Base-by-base conservation (phyloP, 768 basidiomycete species). In the Mycena venus region DNA sequence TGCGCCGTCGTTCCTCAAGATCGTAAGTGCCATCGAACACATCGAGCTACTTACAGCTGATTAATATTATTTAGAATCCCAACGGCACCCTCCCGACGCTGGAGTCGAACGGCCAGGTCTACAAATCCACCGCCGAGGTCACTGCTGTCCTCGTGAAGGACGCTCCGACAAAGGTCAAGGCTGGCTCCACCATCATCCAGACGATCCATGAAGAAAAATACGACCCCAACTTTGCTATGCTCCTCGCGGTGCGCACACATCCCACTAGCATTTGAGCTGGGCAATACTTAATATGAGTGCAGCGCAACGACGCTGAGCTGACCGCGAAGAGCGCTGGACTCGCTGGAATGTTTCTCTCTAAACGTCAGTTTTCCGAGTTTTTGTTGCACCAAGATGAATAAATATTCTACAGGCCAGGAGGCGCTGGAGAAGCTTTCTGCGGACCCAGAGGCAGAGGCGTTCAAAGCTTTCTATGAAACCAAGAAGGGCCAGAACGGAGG, bases 181-280 rank as follows among this genome's bases (percentile, higher is more conserved):
- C 80, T 7, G 84, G 86, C 19, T 78, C 81, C 21, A 77, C 86
- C n/a, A 70, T 85, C 64, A 83, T 87, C 73, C 79, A 79, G 42
- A 84, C 77, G 65, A 78, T 90, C 29, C 89, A 91, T 76, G 84
- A 85, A 36, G 85, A 87, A 40, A 82, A 79, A 42, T 79, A 85
- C 62, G 89, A 91, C 77, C 89, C 89, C 64, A 91, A 91, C 84
- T 88, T 90, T 74, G 83, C 86, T n/a, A 58, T 87, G 31, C 70
- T 87, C 25, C 82, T 85, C 4, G 79, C 83, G 38, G 88, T 88
- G 77, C 75, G 84, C 74, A 2, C n/a, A 25, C 19, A 25, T 31
- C n/a, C 38, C 23, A 14, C 44, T 44, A 25, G 36, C 19, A 2
- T 14, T 9, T 12, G 64, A 59, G 38, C 19, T 21, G 59, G 29